phyloP scores from a whole-genome alignment of 169 alveolate genomes.

The Plasmodium gaboni region DNA sequence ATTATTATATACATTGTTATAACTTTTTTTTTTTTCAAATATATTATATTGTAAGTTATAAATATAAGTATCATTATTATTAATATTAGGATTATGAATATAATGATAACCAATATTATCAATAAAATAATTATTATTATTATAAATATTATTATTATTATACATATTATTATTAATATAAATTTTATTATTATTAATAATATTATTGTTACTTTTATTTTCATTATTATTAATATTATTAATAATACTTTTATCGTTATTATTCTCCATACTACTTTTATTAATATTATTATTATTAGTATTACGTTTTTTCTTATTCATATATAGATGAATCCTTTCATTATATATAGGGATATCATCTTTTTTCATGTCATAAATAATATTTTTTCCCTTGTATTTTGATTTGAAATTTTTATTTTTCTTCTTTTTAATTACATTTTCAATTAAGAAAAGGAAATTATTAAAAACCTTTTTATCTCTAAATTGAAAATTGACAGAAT shows the following conservation, averaged over 20 bases:
- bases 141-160: too few species aligned
- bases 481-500: conserved; percentile 64
- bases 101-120: neutral
- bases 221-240: too few species aligned
- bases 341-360: too few species aligned
- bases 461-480: conserved; percentile 17
- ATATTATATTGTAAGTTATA: neutral
- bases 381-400: too few species aligned
- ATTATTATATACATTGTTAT: neutral
- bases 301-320: neutral
- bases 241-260: neutral
- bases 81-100: neutral
- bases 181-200: too few species aligned
- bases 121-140: neutral
- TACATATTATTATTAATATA: too few species aligned
- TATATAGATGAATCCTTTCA: neutral
- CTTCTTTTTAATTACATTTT: conserved; percentile 24
- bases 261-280: neutral
- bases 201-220: neutral
- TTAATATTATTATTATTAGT: neutral
- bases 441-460: conserved; percentile 36
- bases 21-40: neutral
- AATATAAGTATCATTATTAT: neutral
- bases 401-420: neutral
- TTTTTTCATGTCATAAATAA: too few species aligned